A percentile compares a stretch with the other conserved stretches of the same genome.
These are phyloP conservation scores for Aspergillus piperis DNA, from an alignment of 2,329 filamentous ascomycete genomes.

Conservation along the genomic window DNA sequence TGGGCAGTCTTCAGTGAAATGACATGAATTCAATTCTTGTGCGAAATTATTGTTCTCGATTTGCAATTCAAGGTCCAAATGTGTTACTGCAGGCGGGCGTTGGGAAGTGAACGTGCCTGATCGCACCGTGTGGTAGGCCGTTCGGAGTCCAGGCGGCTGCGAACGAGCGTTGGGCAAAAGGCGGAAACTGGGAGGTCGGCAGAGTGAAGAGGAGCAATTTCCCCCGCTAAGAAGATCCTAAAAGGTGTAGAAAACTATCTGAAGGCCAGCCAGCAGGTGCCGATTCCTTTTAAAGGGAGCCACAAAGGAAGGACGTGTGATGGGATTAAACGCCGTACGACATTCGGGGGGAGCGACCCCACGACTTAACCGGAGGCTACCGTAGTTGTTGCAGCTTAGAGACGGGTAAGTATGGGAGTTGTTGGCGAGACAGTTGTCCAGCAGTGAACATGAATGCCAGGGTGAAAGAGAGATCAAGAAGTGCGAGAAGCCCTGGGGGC, in stretches of 20 bases:
- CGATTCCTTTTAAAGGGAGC: conserved; percentile 1
- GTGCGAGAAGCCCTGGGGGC: conserved; percentile 10
- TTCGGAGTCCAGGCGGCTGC: neutral
- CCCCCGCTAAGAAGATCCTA: neutral
- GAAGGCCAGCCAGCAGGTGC: conserved; percentile 2
- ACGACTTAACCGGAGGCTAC: conserved; percentile 8
- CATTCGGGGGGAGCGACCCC: conserved; percentile 11
- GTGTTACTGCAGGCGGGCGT: neutral
- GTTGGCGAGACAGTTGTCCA: neutral
- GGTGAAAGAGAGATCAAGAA: conserved; percentile 9
- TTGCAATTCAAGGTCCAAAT: neutral
- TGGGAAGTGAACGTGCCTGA: neutral
- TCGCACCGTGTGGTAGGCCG: neutral
- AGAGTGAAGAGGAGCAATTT: neutral
- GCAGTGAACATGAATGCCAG: neutral
- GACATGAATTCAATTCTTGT: neutral
- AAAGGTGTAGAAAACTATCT: neutral
- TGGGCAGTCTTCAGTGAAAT: conserved; percentile 12
- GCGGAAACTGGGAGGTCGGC: neutral
- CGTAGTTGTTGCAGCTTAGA: too few relatives aligned
- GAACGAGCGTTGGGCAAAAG: neutral
- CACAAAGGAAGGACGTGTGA: conserved; percentile 6
- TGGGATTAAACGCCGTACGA: conserved; percentile 7
- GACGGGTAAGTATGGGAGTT: neutral
- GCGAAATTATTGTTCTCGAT: neutral